Percentiles rank a stretch among this genome's conserved stretches.
phyloP scores from a whole-genome alignment of 2,329 filamentous ascomycete genomes.

The Penicillium sp. region DNA sequence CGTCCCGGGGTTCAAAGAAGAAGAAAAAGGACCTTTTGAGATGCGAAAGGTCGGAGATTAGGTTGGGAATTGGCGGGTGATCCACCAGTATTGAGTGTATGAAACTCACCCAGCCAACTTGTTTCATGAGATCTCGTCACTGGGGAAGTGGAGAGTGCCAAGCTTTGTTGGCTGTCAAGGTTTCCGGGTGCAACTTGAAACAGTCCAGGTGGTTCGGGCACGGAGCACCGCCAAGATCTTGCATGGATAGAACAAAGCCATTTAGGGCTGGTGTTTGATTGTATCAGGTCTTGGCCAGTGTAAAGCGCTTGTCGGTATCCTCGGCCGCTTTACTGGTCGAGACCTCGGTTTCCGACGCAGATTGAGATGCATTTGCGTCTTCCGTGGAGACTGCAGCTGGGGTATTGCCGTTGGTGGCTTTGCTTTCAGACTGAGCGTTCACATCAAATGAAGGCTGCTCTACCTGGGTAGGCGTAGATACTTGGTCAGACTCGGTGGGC shows the following conservation, averaged over 20 bases:
- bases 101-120: not conserved
- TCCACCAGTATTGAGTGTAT: not conserved
- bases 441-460: constrained; percentile 12
- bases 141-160: not conserved
- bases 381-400: constrained; percentile 3
- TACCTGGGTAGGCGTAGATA: constrained; percentile 32
- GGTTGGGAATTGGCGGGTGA: not conserved
- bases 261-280: not conserved
- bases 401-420: constrained; percentile 11
- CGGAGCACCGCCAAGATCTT: constrained; percentile 7
- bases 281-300: constrained; percentile 17
- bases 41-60: not conserved
- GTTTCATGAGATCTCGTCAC: not conserved
- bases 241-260: constrained; percentile 13
- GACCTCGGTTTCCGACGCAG: constrained; percentile 1
- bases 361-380: constrained; percentile 1
- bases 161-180: constrained; percentile 3
- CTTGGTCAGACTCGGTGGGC: constrained; percentile 43
- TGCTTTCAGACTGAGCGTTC: not conserved
- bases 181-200: constrained; percentile 4
- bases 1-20: not conserved
- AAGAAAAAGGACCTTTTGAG: not conserved
- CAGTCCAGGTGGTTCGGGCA: constrained; percentile 5
- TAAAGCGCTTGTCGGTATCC: constrained; percentile 12
- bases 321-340: not conserved